These are phyloP conservation scores for Lentinula novae-zelandiae DNA, from an alignment of 1,284 basidiomycete genomes.

Conservation along the genomic window DNA sequence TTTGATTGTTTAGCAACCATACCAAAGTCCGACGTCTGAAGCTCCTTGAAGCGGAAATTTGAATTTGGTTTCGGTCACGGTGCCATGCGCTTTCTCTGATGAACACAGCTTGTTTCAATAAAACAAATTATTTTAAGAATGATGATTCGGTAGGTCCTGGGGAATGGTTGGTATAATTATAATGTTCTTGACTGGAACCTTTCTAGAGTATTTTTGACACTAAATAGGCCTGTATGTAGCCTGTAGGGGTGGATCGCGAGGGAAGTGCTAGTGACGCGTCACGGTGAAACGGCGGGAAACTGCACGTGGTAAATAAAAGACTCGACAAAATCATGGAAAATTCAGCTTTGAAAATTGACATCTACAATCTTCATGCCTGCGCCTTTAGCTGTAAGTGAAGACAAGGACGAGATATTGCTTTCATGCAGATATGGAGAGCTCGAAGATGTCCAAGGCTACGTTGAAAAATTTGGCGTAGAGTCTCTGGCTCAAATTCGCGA, in stretches of 20 bases:
- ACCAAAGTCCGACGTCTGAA: neutral
- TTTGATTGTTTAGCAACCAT: neutral
- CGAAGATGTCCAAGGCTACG: conserved; percentile 69
- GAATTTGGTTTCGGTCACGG: neutral
- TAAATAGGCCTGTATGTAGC: too few species aligned
- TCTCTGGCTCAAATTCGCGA: conserved; percentile 57
- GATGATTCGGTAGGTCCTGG: neutral
- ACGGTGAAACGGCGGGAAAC: neutral
- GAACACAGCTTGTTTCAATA: neutral
- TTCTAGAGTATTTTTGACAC: too few species aligned
- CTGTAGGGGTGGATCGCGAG: too few species aligned
- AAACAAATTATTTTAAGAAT: neutral
- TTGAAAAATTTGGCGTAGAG: conserved; percentile 54
- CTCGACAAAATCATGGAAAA: too few species aligned
- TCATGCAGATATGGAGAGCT: conserved; percentile 84
- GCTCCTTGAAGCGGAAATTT: neutral
- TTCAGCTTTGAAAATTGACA: conserved; percentile 11
- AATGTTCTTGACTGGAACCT: neutral
- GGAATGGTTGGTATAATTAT: neutral
- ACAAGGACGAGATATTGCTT: conserved; percentile 75
- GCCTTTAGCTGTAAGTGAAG: conserved; percentile 53
- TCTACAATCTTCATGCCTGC: conserved; percentile 22
- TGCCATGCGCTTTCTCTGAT: neutral
- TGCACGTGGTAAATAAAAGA: neutral
- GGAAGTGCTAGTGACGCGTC: neutral